Evolutionary conservation across 2,329 filamentous ascomycete species (phyloP).

Genomic region (Alternaria sp.): DNA sequence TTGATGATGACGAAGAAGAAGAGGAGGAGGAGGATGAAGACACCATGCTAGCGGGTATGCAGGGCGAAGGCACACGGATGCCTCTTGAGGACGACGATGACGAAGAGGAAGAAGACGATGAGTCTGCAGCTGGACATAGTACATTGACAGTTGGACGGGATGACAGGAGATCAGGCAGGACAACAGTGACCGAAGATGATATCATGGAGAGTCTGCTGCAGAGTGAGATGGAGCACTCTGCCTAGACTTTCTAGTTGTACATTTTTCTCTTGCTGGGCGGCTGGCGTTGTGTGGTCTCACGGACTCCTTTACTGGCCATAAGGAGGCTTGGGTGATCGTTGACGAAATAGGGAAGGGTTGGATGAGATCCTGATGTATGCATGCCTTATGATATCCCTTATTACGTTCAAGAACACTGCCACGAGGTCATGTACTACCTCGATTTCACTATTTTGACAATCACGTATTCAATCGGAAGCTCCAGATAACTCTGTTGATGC

Average conservation of each 20-base stretch:
- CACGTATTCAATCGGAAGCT: background rate
- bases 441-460: background rate
- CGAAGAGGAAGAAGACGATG: conserved; percentile 28
- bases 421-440: background rate
- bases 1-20: conserved; percentile 24
- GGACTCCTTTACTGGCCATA: background rate
- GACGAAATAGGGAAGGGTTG: too few relatives aligned
- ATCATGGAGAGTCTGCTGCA: conserved; percentile 46
- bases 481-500: too few relatives aligned
- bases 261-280: background rate
- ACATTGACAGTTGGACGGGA: conserved; percentile 15
- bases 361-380: background rate
- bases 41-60: conserved; percentile 45
- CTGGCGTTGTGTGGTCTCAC: background rate
- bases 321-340: background rate
- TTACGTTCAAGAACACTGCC: background rate
- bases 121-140: conserved; percentile 12
- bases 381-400: conserved; percentile 1
- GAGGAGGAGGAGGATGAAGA: conserved; percentile 43
- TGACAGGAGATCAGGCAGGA: conserved; percentile 9
- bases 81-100: conserved; percentile 43
- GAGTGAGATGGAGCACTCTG: conserved; percentile 20
- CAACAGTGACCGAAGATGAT: conserved; percentile 42
- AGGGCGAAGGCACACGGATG: conserved; percentile 48
- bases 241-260: background rate